These are phyloP conservation scores for Agapanthus africanus DNA, from an alignment of 106 monocot genomes.

Conservation along the genomic window DNA sequence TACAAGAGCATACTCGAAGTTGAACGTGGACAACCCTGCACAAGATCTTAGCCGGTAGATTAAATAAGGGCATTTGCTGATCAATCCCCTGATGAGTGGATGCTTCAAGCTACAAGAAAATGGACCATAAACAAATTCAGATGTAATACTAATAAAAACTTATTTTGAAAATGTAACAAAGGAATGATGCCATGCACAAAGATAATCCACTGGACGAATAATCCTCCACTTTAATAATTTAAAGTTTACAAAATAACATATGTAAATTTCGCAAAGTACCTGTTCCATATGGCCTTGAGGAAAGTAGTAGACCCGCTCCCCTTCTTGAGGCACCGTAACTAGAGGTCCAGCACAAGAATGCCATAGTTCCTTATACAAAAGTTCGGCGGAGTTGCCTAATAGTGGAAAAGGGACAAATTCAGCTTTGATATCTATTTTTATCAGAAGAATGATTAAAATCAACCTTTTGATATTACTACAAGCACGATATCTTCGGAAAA, in stretches of 20 bases:
- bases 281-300: slow-evolving; percentile 85
- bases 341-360: slow-evolving; percentile 74
- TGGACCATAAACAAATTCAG: no score
- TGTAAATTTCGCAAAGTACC: slow-evolving; percentile 23
- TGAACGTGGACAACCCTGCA: slow-evolving; percentile 48
- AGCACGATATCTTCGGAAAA: background rate
- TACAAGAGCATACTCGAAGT: slow-evolving; percentile 41
- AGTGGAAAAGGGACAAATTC: background rate
- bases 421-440: no score
- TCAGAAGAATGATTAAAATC: background rate
- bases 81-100: slow-evolving; percentile 67
- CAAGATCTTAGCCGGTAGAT: slow-evolving; percentile 54
- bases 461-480: background rate
- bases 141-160: no score
- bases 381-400: slow-evolving; percentile 22
- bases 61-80: slow-evolving; percentile 58
- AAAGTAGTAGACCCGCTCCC: slow-evolving; percentile 67
- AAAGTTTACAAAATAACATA: background rate
- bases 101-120: slow-evolving; percentile 67
- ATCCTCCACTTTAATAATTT: background rate
- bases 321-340: slow-evolving; percentile 45
- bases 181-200: no score
- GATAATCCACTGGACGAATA: no score
- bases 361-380: slow-evolving; percentile 59
- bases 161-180: no score